Evolutionary conservation across 108 stramenopile genomes (phyloP), one percentile per base, ranked within the genome.

Genomic region (Nannochloropsis gaditana): DNA sequence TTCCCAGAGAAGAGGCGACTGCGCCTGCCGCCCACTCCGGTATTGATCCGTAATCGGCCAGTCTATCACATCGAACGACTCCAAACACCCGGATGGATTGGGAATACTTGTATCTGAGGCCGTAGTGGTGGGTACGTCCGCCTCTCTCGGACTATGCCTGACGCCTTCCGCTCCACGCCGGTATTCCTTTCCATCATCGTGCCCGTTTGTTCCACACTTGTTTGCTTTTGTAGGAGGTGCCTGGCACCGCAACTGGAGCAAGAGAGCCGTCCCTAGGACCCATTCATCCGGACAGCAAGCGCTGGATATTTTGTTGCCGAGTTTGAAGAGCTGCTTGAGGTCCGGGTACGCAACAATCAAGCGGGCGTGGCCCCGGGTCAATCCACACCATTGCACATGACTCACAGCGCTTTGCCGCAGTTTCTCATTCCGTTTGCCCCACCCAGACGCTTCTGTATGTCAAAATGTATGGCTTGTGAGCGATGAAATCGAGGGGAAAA

Each of bases 321-420:
- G 15, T 15, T 73, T n/a, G 19, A 73, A 73, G n/a, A 73, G n/a
- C 3, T n/a, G 59, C 15, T 73, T n/a, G 19, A 73, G 8, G 15
- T 73, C 59, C 59, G 59, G 59, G 3, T n/a, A 73, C n/a, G 15
- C 59, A n/a, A 73, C 59, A 73, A 73, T 73, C 15, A 15, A n/a
- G 3, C n/a, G 59, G 59, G 59, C 59, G 59, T 73, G 59, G 0
- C 8, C 59, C n/a, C 59, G 59, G 3, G 59, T n/a, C 5, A 73
- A n/a, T n/a, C 59, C 59, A n/a, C 59, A 73, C 59, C 59, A 73
- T n/a, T 73, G 59, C 59, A 73, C 59, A n/a, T 73, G 59, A n/a
- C 59, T n/a, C 59, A 73, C 59, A n/a, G n/a, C 59, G 59, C 59
- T 73, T 73, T 6, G 59, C 59, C 59, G 59, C 59, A 73, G 2